phyloP scores from a whole-genome alignment of 2,329 filamentous ascomycete genomes.

The Blumeria graminis region DNA sequence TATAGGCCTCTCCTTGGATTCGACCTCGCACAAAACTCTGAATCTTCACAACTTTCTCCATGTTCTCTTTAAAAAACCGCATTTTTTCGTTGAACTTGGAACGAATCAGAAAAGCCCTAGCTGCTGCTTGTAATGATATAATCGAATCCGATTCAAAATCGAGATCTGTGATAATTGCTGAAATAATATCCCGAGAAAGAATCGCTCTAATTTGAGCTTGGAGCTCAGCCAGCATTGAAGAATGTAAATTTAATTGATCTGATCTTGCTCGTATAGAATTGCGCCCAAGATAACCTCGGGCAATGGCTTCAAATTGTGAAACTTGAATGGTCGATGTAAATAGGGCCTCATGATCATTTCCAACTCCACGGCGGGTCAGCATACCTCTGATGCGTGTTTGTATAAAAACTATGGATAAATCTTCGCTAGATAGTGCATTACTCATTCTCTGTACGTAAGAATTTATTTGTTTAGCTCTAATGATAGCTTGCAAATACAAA shows the following conservation, averaged over 20 bases:
- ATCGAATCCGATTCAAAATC: constrained; percentile 65
- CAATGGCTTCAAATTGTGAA: constrained; percentile 38
- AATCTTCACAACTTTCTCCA: constrained; percentile 97
- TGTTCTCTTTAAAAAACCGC: constrained; percentile 79
- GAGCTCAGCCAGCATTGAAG: constrained; percentile 39
- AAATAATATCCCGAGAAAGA: constrained; percentile 50
- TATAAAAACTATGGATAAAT: constrained; percentile 23
- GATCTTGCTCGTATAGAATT: constrained; percentile 37
- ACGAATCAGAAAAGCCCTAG: constrained; percentile 51
- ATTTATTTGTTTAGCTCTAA: constrained; percentile 29
- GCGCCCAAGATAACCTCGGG: constrained; percentile 40
- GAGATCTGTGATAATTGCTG: constrained; percentile 48
- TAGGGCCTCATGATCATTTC: constrained; percentile 27
- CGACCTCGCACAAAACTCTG: constrained; percentile 90
- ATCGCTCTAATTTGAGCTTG: constrained; percentile 61
- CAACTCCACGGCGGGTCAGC: constrained; percentile 27
- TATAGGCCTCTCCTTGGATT: constrained; percentile 93
- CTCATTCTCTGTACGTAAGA: constrained; percentile 24
- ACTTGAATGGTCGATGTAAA: constrained; percentile 31
- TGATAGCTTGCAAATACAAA: constrained; percentile 14
- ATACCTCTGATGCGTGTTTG: constrained; percentile 38
- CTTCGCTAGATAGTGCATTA: constrained; percentile 22
- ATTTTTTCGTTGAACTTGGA: constrained; percentile 61
- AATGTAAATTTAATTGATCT: constrained; percentile 43
- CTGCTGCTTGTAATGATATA: constrained; percentile 47